Base-by-base conservation (phyloP, 164 flowering plant species). In the Pachysandra terminalis region DNA sequence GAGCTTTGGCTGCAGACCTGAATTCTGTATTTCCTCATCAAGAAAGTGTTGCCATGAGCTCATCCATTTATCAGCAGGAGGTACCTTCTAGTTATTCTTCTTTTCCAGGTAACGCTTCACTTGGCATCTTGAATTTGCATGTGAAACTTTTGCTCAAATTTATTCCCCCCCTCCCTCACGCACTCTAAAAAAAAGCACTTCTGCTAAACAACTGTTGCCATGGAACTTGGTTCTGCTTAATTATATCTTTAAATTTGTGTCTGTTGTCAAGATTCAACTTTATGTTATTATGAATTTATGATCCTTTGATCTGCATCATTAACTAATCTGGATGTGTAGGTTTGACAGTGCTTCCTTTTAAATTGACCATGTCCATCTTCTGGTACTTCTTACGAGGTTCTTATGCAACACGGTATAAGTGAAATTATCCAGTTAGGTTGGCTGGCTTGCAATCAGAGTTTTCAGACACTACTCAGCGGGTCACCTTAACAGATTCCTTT, bases 51-150 rank as follows among this genome's bases (percentile, higher is more conserved):
- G 53, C 82, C 55, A 25, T 83, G 58, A 82, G 72, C 72, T 71
- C 89, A 80, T 78, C 85, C 63, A 77, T 81, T 79, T 86, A 90
- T 82, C 96, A 83, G 97, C 98, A 90, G 98, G 99, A 96, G 98
- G 97, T 96, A 96, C 96, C 99, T 96, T 91, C 91, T 96, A 96
- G 95, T 96, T 93, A 96, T 96, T 87, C 96, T 90, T 87, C 99
- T 85, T 78, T 83, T 81, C 70, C 95, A 96, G 99, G 99, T 96
- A 94, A 94, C 78, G 74, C 71, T 81, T 80, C 73, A 80, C 68
- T 78, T 75, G 61, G 71, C 72, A 71, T 77, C 69, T 71, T 76
- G 75, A 73, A 73, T 76, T 79, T 83, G 84, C 83, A 66, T 70
- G 82, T 76, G 81, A 85, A 80, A 76, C 78, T 69, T 76, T 61